Evolutionary conservation across 2,329 filamentous ascomycete species (phyloP).

Genomic region (Arthroderma uncinatum): DNA sequence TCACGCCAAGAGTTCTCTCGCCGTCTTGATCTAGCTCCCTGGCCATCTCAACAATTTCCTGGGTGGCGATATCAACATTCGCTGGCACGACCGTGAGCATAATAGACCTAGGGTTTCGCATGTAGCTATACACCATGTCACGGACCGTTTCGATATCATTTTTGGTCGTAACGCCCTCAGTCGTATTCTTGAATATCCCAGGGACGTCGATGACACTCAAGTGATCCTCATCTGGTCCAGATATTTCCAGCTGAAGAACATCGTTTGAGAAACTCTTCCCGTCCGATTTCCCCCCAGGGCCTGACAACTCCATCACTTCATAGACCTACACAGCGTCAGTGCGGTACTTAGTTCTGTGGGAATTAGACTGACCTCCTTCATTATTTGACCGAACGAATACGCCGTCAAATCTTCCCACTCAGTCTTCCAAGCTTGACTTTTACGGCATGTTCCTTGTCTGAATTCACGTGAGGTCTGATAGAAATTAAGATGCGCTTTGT

Average conservation of each 20-base stretch:
- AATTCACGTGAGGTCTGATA: constrained; percentile 28
- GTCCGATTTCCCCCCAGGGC: not conserved
- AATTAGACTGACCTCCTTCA: constrained; percentile 19
- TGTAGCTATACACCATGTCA: constrained; percentile 32
- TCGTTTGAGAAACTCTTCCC: constrained; percentile 19
- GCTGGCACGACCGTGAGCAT: constrained; percentile 37
- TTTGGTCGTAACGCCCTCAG: constrained; percentile 16
- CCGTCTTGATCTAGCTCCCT: constrained; percentile 28
- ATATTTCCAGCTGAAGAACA: constrained; percentile 35
- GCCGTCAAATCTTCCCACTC: constrained; percentile 15
- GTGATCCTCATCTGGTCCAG: constrained; percentile 30
- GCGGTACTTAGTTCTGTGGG: not conserved
- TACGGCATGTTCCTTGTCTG: constrained; percentile 14
- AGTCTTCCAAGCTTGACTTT: constrained; percentile 20
- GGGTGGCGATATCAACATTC: constrained; percentile 37
- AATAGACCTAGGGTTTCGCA: constrained; percentile 30
- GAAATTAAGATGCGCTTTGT: constrained; percentile 22
- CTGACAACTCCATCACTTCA: not conserved
- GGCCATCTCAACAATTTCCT: constrained; percentile 37
- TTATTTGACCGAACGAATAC: constrained; percentile 17
- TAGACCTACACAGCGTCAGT: not conserved
- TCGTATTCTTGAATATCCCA: constrained; percentile 32
- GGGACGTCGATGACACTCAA: constrained; percentile 39
- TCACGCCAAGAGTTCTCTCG: constrained; percentile 34
- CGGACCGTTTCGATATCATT: constrained; percentile 31